These are phyloP conservation scores for Daldinia concentrica DNA, from an alignment of 495 filamentous ascomycete genomes.

Conservation along the genomic window DNA sequence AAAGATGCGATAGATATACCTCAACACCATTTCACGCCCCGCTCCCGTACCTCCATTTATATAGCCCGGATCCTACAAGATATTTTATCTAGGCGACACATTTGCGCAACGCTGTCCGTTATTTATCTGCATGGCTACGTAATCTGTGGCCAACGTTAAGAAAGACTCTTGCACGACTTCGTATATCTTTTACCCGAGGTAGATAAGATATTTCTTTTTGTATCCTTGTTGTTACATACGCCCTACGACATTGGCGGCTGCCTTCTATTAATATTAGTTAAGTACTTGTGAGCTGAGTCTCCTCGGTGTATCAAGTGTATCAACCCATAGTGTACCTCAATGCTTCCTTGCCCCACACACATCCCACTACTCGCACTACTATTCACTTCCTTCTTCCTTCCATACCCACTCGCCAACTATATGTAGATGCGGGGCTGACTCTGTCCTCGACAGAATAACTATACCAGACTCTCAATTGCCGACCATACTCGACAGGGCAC, in stretches of 20 bases:
- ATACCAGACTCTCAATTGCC: slow-evolving; percentile 12
- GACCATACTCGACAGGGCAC: neutral
- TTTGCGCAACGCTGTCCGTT: slow-evolving; percentile 36
- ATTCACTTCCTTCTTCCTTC: slow-evolving; percentile 20
- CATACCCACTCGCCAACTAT: slow-evolving; percentile 32
- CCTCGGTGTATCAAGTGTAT: slow-evolving; percentile 36
- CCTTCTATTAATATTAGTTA: neutral
- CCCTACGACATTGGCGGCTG: neutral
- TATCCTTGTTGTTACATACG: slow-evolving; percentile 14
- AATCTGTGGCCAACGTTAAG: slow-evolving; percentile 42
- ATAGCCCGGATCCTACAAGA: slow-evolving; percentile 35
- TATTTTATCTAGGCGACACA: slow-evolving; percentile 29
- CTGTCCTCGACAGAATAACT: slow-evolving; percentile 41
- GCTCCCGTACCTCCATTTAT: slow-evolving; percentile 27
- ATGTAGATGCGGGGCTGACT: slow-evolving; percentile 45
- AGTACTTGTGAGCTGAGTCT: slow-evolving; percentile 17
- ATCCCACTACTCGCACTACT: slow-evolving; percentile 34
- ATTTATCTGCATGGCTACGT: slow-evolving; percentile 48
- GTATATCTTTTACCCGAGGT: slow-evolving; percentile 31
- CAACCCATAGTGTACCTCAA: slow-evolving; percentile 1
- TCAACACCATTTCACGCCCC: slow-evolving; percentile 22
- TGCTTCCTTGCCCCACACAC: slow-evolving; percentile 33
- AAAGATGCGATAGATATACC: slow-evolving; percentile 43
- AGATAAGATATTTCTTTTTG: slow-evolving; percentile 19
- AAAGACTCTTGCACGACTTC: slow-evolving; percentile 15